Evolutionary conservation across 2,329 filamentous ascomycete genomes (phyloP).

Genomic region (Grosmannia serpens): DNA sequence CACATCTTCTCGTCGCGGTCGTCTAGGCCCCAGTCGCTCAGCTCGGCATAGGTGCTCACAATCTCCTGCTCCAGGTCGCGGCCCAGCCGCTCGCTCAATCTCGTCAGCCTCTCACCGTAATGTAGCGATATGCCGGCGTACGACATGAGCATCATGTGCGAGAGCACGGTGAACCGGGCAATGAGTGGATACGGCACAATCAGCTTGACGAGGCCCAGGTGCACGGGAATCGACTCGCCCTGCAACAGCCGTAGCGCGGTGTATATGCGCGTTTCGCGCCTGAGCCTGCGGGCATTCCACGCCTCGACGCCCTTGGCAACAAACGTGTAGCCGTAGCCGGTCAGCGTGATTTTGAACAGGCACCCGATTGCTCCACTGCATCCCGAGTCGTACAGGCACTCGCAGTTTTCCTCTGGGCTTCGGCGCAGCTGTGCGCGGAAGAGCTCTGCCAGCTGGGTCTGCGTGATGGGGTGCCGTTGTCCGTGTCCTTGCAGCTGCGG

Average conservation of each 20-base stretch:
- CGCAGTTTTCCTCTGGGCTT: background rate
- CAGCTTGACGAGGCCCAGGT: constrained; percentile 6
- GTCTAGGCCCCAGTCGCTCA: background rate
- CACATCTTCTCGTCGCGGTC: background rate
- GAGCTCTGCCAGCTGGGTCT: too few species aligned
- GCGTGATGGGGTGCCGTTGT: too few species aligned
- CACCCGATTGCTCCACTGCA: constrained; percentile 2
- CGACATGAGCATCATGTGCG: constrained; percentile 10
- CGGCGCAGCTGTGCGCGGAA: too few species aligned
- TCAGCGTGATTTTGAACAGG: constrained; percentile 9
- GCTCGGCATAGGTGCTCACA: background rate
- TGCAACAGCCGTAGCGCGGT: constrained; percentile 2
- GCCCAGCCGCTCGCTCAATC: background rate
- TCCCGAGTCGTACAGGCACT: background rate
- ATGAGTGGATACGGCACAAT: constrained; percentile 1
- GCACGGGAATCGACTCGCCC: constrained; percentile 6
- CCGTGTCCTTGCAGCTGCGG: background rate
- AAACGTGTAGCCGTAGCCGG: constrained; percentile 9
- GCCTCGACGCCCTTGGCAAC: constrained; percentile 4
- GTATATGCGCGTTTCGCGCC: constrained; percentile 3
- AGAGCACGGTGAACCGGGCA: background rate
- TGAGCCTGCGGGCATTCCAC: background rate
- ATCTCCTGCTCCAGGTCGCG: background rate
- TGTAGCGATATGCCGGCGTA: constrained; percentile 1
- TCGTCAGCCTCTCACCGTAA: too few species aligned